These are phyloP conservation scores for Amanita inopinata DNA, from an alignment of 768 basidiomycete species.

Conservation along the genomic window DNA sequence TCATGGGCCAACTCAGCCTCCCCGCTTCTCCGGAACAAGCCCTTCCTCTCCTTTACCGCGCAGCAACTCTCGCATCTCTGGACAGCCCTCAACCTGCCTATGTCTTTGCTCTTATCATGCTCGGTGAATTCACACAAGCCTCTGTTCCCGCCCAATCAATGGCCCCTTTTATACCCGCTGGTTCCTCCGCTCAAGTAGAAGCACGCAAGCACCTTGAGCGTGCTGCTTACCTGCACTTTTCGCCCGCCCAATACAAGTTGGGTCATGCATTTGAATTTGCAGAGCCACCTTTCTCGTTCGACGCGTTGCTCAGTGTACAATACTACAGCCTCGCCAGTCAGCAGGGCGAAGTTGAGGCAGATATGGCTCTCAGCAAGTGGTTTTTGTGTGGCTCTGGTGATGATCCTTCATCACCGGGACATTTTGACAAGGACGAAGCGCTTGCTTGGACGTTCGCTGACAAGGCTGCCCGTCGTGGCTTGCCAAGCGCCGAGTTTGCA, in stretches of 20 bases:
- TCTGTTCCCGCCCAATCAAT: conserved; percentile 41
- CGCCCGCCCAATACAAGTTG: conserved; percentile 86
- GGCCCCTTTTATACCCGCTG: conserved; percentile 42
- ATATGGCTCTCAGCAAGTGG: conserved; percentile 97
- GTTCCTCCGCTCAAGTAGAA: conserved; percentile 41
- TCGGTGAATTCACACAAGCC: conserved; percentile 71
- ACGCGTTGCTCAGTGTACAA: conserved; percentile 82
- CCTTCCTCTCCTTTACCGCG: conserved; percentile 63
- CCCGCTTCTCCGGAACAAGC: conserved; percentile 43
- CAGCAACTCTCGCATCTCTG: conserved; percentile 64
- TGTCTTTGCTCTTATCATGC: conserved; percentile 79
- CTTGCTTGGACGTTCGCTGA: conserved; percentile 87
- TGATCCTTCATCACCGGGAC: conserved; percentile 24
- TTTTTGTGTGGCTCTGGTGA: conserved; percentile 76
- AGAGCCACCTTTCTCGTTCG: conserved; percentile 73
- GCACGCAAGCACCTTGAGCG: conserved; percentile 73
- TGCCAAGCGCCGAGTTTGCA: conserved; percentile 85
- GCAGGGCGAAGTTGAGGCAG: conserved; percentile 84
- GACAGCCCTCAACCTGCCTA: conserved; percentile 85
- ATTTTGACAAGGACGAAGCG: conserved; percentile 79
- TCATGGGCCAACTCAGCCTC: conserved; percentile 79
- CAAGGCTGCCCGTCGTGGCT: conserved; percentile 66
- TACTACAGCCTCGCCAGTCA: conserved; percentile 81
- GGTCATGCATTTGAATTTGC: conserved; percentile 93
- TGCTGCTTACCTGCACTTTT: conserved; percentile 77